phyloP scores from a whole-genome alignment of 176 grass and related monocot genomes.

The Cymbopogon citratus region DNA sequence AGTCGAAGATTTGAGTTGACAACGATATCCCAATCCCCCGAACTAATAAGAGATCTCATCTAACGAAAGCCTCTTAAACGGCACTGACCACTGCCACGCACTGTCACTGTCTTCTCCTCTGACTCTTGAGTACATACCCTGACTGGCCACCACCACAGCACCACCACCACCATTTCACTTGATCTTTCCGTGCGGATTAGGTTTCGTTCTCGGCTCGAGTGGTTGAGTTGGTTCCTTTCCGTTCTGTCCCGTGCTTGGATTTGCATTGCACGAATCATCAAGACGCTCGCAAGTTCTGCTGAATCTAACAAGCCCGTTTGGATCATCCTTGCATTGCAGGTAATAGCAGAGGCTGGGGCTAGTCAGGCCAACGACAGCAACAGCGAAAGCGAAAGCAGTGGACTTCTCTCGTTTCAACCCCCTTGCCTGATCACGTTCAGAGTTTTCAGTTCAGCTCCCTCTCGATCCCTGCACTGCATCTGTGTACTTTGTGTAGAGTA shows the following conservation, averaged over 20 bases:
- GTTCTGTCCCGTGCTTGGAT: background rate
- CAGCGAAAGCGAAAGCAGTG: background rate
- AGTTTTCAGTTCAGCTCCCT: background rate
- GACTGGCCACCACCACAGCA: too few relatives aligned
- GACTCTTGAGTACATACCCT: too few relatives aligned
- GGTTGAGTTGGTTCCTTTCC: background rate
- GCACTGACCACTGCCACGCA: background rate
- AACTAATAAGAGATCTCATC: background rate
- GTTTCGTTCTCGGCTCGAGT: background rate
- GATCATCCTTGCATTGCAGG: conserved; percentile 38
- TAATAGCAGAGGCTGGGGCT: background rate
- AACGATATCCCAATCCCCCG: background rate
- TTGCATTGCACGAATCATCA: background rate
- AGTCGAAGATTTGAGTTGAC: background rate
- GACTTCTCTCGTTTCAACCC: too few relatives aligned
- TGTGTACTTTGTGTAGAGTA: conserved; percentile 24
- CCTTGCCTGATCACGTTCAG: background rate
- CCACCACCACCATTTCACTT: too few relatives aligned
- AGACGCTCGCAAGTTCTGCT: background rate
- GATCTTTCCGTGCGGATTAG: too few relatives aligned
- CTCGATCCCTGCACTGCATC: too few relatives aligned
- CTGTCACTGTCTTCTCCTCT: too few relatives aligned
- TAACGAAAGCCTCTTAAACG: background rate
- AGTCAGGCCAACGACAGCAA: background rate
- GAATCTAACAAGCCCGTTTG: background rate